phyloP scores from a whole-genome alignment of 1,284 basidiomycete genomes.

The Pulveroboletus sp. region DNA sequence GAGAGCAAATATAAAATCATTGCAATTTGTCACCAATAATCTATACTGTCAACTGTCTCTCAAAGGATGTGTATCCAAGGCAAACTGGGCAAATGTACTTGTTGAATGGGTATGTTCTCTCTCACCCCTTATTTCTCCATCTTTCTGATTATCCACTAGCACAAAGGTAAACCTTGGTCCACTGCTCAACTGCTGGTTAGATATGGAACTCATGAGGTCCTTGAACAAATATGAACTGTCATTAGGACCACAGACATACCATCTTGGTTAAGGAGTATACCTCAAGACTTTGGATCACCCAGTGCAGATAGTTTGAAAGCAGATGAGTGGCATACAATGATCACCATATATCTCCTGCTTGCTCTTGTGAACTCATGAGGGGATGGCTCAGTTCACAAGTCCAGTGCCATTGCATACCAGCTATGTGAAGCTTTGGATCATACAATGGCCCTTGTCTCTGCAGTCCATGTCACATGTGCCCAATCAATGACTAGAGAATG shows the following conservation, averaged over 20 bases:
- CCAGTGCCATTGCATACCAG: not conserved
- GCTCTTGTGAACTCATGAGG: slow-evolving; percentile 1
- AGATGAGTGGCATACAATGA: slow-evolving; percentile 7
- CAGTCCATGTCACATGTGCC: slow-evolving; percentile 4
- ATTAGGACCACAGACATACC: not conserved
- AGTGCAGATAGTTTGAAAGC: not conserved
- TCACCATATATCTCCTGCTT: slow-evolving; percentile 6
- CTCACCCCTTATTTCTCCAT: too few relatives aligned
- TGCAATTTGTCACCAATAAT: not conserved
- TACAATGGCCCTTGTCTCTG: slow-evolving; percentile 8
- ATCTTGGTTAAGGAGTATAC: slow-evolving; percentile 3
- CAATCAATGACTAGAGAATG: not conserved
- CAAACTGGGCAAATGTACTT: not conserved
- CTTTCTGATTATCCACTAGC: not conserved
- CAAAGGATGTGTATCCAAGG: not conserved
- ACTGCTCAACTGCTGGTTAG: not conserved
- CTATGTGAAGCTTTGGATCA: slow-evolving; percentile 1
- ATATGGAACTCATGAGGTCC: slow-evolving; percentile 1
- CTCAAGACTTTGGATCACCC: not conserved
- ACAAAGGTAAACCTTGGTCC: not conserved
- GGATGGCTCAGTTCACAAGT: slow-evolving; percentile 1
- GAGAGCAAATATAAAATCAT: not conserved
- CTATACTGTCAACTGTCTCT: not conserved
- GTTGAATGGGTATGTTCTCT: slow-evolving; percentile 3
- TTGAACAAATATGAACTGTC: not conserved